A percentile compares a stretch with the other conserved stretches of the same genome.
Conservation (phyloP, 495 filamentous ascomycete genomes). For the Haplographium delicatum region DNA sequence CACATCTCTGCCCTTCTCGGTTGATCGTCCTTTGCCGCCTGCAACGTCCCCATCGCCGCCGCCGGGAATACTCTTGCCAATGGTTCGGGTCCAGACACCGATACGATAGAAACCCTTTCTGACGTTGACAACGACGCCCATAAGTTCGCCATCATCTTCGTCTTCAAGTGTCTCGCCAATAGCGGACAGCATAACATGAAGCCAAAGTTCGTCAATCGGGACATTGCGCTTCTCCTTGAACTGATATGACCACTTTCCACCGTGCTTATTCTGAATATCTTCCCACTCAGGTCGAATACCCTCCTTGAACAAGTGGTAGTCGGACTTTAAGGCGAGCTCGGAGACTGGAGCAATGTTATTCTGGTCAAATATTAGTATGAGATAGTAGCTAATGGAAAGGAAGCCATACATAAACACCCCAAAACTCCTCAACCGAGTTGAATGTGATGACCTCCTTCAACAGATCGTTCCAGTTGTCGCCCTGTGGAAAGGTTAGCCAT, state of each 20-base stretch:
- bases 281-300: conserved; percentile 98
- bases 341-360: conserved; percentile 98
- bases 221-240: conserved; percentile 92
- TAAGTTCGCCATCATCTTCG: conserved; percentile 92
- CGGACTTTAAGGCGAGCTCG: conserved; percentile 91
- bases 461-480: conserved; percentile 97
- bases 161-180: conserved; percentile 97
- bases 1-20: conserved; percentile 77
- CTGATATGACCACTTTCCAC: conserved; percentile 95
- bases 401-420: conserved; percentile 90
- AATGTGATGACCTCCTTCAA: conserved; percentile 98
- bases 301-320: conserved; percentile 99
- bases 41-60: conserved; percentile 66
- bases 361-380: conserved; percentile 41
- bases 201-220: conserved; percentile 93
- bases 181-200: conserved; percentile 91
- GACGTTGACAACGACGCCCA: conserved; percentile 99
- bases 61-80: conserved; percentile 72
- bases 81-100: conserved; percentile 85
- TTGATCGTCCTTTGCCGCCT: conserved; percentile 61
- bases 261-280: conserved; percentile 95
- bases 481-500: conserved; percentile 44
- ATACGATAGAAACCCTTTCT: conserved; percentile 97
- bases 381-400: conserved; percentile 7
- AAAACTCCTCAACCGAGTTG: conserved; percentile 98